A percentile compares a stretch with the other conserved stretches of the same genome.
phyloP scores from a whole-genome alignment of 768 basidiomycete species.

The Fibroporia radiculosa region DNA sequence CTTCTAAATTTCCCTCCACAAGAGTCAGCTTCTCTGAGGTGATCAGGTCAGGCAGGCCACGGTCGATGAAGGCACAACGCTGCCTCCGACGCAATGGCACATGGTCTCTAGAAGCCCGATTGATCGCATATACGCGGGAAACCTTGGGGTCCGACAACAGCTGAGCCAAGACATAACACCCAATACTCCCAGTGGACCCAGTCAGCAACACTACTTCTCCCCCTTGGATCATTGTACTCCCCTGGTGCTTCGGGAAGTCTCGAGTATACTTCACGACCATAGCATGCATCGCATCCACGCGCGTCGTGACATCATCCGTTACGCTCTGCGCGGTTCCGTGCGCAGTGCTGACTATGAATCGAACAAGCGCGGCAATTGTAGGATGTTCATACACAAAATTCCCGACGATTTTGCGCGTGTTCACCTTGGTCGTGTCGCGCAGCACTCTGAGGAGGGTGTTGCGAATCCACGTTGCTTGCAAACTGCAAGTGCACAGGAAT shows the following conservation, averaged over 20 bases:
- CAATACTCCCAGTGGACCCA: constrained; percentile 27
- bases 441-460: constrained; percentile 24
- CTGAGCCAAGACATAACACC: constrained; percentile 19
- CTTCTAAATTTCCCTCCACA: constrained; percentile 14
- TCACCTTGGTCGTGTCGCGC: constrained; percentile 11
- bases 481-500: constrained; percentile 12
- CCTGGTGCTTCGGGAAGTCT: constrained; percentile 9
- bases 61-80: constrained; percentile 10
- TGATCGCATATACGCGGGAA: constrained; percentile 19
- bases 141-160: constrained; percentile 16
- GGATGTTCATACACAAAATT: neutral
- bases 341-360: constrained; percentile 24
- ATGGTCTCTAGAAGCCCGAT: constrained; percentile 9
- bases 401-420: constrained; percentile 10
- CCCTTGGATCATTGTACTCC: neutral
- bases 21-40: constrained; percentile 11
- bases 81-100: constrained; percentile 8
- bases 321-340: constrained; percentile 18
- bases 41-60: constrained; percentile 11
- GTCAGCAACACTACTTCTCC: constrained; percentile 23
- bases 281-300: constrained; percentile 20
- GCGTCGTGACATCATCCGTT: constrained; percentile 13
- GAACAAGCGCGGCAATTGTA: neutral
- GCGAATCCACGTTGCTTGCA: constrained; percentile 25
- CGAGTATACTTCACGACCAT: constrained; percentile 35